Evolutionary conservation across 805 yeast genomes (phyloP).

Genomic region (Saccharomycopsis fodiens): DNA sequence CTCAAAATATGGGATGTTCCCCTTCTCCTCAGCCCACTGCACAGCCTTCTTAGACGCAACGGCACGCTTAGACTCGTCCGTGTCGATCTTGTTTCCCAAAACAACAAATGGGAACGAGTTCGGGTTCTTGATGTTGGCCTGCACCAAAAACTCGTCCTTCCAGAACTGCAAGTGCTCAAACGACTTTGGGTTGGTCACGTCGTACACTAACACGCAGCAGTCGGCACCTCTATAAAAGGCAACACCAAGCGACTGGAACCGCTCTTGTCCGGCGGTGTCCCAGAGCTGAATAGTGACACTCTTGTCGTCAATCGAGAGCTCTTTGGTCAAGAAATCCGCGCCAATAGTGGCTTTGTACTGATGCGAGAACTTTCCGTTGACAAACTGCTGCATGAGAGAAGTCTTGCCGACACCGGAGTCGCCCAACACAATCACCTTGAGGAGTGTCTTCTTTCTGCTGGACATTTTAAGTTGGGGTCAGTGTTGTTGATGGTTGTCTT

Average conservation of each 20-base stretch:
- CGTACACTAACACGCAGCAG: constrained; percentile 93
- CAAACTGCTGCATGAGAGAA: constrained; percentile 94
- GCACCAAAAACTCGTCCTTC: constrained; percentile 93
- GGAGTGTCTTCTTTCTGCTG: constrained; percentile 60
- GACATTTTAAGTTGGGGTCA: constrained; percentile 23
- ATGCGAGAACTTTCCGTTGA: constrained; percentile 86
- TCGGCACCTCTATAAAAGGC: constrained; percentile 98
- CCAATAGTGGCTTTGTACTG: constrained; percentile 98
- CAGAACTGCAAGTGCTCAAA: constrained; percentile 83
- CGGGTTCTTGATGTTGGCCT: constrained; percentile 89
- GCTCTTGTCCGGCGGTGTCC: constrained; percentile 99
- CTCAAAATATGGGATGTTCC: constrained; percentile 88
- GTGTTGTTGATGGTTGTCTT: too few species aligned
- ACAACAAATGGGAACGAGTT: constrained; percentile 94
- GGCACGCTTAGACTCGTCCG: constrained; percentile 81
- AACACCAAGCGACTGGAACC: constrained; percentile 93
- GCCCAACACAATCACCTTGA: constrained; percentile 87
- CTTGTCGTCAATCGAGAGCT: constrained; percentile 73
- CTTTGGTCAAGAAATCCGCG: constrained; percentile 93
- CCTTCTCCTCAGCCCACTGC: constrained; percentile 51
- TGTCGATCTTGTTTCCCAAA: constrained; percentile 90
- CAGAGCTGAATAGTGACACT: constrained; percentile 64
- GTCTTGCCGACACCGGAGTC: constrained; percentile 98
- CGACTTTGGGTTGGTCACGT: constrained; percentile 90
- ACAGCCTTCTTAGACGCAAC: constrained; percentile 54